Percentiles rank a stretch among this genome's conserved stretches.
These are phyloP conservation scores for Amoebophrya sp. DNA, from an alignment of 169 alveolate genomes.

Conservation along the genomic window DNA sequence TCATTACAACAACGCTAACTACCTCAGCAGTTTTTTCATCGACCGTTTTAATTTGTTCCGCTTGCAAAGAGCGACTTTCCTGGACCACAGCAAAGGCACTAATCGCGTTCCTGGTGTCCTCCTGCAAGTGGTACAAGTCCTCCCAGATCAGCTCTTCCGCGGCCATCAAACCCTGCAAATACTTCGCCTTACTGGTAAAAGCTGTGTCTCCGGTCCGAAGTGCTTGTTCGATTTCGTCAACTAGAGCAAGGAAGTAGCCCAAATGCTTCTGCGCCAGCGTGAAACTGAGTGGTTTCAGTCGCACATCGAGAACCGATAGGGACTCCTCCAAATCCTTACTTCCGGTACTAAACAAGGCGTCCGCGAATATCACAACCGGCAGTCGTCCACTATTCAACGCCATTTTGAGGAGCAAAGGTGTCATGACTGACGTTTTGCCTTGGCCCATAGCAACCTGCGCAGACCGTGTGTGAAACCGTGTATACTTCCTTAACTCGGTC, in stretches of 20 bases:
- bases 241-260: background rate
- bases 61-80: too few relatives aligned
- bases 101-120: too few relatives aligned
- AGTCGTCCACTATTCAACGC: background rate
- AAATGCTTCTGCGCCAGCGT: background rate
- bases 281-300: background rate
- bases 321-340: background rate
- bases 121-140: too few relatives aligned
- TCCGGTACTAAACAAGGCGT: background rate
- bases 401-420: background rate
- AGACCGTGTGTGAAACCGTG: too few relatives aligned
- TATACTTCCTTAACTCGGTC: too few relatives aligned
- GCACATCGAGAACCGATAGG: background rate
- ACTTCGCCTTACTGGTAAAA: background rate
- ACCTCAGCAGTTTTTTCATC: too few relatives aligned
- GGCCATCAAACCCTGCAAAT: background rate
- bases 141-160: background rate
- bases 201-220: background rate
- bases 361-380: background rate
- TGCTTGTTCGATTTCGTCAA: background rate
- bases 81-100: too few relatives aligned
- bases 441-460: slow-evolving; percentile 1
- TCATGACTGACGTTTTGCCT: background rate
- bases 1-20: too few relatives aligned
- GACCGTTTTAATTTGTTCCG: too few relatives aligned